These are phyloP conservation scores for Cladosporium sp. DNA, from an alignment of 2,329 filamentous ascomycete genomes.

Conservation along the genomic window DNA sequence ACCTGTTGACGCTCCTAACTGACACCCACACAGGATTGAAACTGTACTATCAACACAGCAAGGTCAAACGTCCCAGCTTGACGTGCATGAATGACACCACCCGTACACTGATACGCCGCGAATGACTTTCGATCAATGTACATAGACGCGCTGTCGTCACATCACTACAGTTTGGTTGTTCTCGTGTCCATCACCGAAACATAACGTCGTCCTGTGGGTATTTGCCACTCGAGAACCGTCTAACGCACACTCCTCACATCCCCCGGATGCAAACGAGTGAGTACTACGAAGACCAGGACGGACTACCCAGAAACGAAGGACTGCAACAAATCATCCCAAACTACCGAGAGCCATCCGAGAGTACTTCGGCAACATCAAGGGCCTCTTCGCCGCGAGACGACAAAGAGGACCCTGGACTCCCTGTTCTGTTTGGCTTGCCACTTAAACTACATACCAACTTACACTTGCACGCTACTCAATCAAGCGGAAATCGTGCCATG, in stretches of 20 bases:
- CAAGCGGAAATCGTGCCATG: neutral
- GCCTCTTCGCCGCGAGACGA: neutral
- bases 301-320: slow-evolving; percentile 8
- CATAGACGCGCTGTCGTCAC: slow-evolving; percentile 18
- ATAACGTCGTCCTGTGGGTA: neutral
- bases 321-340: neutral
- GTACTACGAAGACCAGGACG: slow-evolving; percentile 17
- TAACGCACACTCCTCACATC: neutral
- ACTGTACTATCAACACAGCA: neutral
- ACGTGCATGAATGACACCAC: neutral
- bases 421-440: neutral
- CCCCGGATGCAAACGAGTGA: slow-evolving; percentile 7
- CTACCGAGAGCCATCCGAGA: neutral
- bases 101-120: neutral
- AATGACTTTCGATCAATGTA: slow-evolving; percentile 6
- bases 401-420: slow-evolving; percentile 12
- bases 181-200: neutral
- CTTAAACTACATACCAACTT: neutral
- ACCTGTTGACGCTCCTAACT: neutral
- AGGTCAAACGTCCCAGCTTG: neutral
- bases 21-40: neutral
- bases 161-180: neutral
- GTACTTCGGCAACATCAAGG: neutral
- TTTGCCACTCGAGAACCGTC: neutral
- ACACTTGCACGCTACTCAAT: neutral